Base-by-base conservation (phyloP, 2,329 filamentous ascomycete genomes). In the Cladosporium cucumerinum region DNA sequence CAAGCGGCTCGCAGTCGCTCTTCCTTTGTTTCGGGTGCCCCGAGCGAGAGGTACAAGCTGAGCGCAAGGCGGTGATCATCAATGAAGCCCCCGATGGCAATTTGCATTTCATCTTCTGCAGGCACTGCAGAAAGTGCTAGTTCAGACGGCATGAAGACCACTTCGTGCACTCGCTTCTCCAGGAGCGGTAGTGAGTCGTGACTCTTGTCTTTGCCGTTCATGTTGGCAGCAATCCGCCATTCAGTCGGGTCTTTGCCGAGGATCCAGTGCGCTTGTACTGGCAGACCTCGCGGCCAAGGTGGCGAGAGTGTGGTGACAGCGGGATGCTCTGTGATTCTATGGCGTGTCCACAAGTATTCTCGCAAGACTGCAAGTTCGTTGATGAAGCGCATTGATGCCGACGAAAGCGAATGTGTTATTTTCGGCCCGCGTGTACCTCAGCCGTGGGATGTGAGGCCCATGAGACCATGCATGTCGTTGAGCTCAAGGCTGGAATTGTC, bases 311-410 rank as follows among this genome's bases (percentile, higher is more conserved):
- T 61, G 0, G 69, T 63, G 6, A 67, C 68, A 21, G 69, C 69
- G 14, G 76, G 71, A 63, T 70, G 60, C 3, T 63, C 36, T 11
- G 34, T 70, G 2, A 68, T 63, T 34, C 78, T 73, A 51, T 73
- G 49, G 5, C 65, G 63, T 6, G 23, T 54, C 77, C 78, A 79
- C 0, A 78, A 57, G 3, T 69, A 43, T 57, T 79, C 67, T 49
- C 77, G 72, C 8, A 66, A 68, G 65, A 67, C 69, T 28, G 78
- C 76, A 30, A 79, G 68, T 23, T 74, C 68, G 58, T 79, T 75
- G 1, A 79, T 54, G 58, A 80, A 79, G 3, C 57, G 70, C 57
- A 72, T 73, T 0, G 70, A 72, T 1, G 73, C 70, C 5, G 67
- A 57, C 1, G 67, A 65, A 16, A 61, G 66, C 4, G 69, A 28